A percentile compares a stretch with the other conserved stretches of the same genome.
Evolutionary conservation across 208 protist genomes (phyloP).

Genomic region (Porcisia hertigi): DNA sequence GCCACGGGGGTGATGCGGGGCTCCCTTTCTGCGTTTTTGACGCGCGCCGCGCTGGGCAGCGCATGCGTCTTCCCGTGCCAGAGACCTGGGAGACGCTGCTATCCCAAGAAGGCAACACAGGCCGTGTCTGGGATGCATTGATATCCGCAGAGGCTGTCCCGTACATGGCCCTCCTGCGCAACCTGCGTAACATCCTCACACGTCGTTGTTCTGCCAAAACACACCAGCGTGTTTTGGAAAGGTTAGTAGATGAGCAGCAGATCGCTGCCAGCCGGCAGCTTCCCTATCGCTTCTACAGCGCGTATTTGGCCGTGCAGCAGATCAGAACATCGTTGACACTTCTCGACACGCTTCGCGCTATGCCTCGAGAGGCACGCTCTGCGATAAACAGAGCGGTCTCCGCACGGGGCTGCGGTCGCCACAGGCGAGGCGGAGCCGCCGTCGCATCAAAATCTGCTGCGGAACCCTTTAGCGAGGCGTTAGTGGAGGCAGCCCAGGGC

Average conservation of each 20-base stretch:
- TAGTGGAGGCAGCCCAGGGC: slow-evolving; percentile 3
- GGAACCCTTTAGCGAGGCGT: background rate
- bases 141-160: slow-evolving; percentile 83
- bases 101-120: slow-evolving; percentile 84
- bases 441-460: background rate
- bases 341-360: slow-evolving; percentile 9
- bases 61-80: slow-evolving; percentile 93
- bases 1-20: background rate
- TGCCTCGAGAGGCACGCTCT: background rate
- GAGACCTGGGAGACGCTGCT: slow-evolving; percentile 94
- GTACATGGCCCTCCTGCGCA: slow-evolving; percentile 96
- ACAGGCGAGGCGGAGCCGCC: background rate
- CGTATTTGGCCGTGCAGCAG: slow-evolving; percentile 80
- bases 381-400: background rate
- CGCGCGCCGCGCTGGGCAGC: slow-evolving; percentile 54
- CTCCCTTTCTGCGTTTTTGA: slow-evolving; percentile 60
- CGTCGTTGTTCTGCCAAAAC: slow-evolving; percentile 54
- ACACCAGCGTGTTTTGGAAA: slow-evolving; percentile 53
- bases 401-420: background rate
- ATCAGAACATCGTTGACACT: slow-evolving; percentile 11
- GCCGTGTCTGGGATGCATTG: slow-evolving; percentile 90
- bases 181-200: slow-evolving; percentile 94
- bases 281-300: slow-evolving; percentile 93
- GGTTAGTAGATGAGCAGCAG: slow-evolving; percentile 56
- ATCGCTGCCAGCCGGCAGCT: slow-evolving; percentile 87